Evolutionary conservation across 139 green algal genomes (phyloP).

Genomic region (Desmodesmus armatus): DNA sequence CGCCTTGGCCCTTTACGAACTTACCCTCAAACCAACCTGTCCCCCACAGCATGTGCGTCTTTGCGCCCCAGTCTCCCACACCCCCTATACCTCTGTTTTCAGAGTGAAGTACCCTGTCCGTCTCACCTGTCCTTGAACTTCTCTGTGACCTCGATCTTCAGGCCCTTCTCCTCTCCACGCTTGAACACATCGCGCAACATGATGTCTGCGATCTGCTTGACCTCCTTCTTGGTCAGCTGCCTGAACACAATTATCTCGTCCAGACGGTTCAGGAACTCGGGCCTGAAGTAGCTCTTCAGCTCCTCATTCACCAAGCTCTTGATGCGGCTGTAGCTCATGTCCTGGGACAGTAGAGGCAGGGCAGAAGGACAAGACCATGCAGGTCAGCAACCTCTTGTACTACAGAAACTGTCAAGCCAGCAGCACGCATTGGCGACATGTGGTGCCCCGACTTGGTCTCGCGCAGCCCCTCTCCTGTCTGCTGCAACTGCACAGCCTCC

Average conservation of each 20-base stretch:
- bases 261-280: conserved; percentile 99
- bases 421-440: neutral
- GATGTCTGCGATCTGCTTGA: conserved; percentile 98
- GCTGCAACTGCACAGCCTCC: too few species aligned
- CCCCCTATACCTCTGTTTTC: neutral
- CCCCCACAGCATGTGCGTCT: neutral
- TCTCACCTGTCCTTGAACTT: conserved; percentile 70
- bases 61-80: neutral
- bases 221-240: conserved; percentile 98
- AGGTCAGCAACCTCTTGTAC: too few species aligned
- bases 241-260: conserved; percentile 99
- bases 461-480: too few species aligned
- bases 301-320: conserved; percentile 99
- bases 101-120: too few species aligned
- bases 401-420: too few species aligned
- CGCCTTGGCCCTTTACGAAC: neutral
- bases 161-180: conserved; percentile 94
- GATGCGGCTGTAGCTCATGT: conserved; percentile 93
- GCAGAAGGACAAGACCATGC: neutral
- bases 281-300: conserved; percentile 98
- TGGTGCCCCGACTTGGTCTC: too few species aligned
- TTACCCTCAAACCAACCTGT: neutral
- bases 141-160: conserved; percentile 93
- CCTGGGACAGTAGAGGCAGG: conserved; percentile 24
- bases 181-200: conserved; percentile 97